Percentiles rank a stretch among this genome's conserved stretches.
phyloP scores from a whole-genome alignment of 139 green algal species.

The Chlamydomonas asymmetrica region DNA sequence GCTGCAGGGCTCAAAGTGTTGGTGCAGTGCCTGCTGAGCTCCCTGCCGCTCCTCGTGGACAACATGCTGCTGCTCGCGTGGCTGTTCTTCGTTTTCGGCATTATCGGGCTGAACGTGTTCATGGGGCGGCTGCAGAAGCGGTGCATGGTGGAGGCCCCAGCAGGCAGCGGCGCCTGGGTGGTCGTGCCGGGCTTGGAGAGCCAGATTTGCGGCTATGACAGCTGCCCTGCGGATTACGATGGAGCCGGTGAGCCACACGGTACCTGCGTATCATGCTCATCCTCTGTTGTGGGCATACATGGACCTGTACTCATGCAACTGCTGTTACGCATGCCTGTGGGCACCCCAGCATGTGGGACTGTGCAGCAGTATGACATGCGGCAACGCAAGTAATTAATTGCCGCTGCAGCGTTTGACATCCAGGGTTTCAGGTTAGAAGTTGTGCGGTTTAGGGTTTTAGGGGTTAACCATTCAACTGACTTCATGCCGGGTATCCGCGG shows the following conservation, averaged over 20 bases:
- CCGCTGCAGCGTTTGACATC: too few relatives aligned
- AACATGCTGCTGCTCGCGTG: constrained; percentile 50
- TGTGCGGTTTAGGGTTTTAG: too few relatives aligned
- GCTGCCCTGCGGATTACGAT: not conserved
- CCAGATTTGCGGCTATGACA: not conserved
- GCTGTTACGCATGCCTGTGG: too few relatives aligned
- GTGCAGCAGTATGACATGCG: too few relatives aligned
- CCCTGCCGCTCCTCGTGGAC: constrained; percentile 49
- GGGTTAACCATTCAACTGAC: too few relatives aligned
- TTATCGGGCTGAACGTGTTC: constrained; percentile 48
- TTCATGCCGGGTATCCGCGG: too few relatives aligned
- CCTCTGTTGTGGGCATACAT: too few relatives aligned
- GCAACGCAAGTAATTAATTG: too few relatives aligned
- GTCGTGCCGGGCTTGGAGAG: constrained; percentile 13
- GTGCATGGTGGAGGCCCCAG: not conserved
- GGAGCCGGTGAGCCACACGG: not conserved
- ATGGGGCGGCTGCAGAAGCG: constrained; percentile 20
- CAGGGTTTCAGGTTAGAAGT: too few relatives aligned
- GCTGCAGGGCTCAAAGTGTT: constrained; percentile 31
- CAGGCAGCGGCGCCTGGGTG: not conserved
- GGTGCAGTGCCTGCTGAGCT: constrained; percentile 43
- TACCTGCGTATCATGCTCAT: not conserved
- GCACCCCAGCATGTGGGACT: too few relatives aligned
- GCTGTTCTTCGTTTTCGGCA: constrained; percentile 52
- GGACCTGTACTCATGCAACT: too few relatives aligned